Base-by-base conservation (phyloP, 164 flowering plant species). In the Vitis cinerea region DNA sequence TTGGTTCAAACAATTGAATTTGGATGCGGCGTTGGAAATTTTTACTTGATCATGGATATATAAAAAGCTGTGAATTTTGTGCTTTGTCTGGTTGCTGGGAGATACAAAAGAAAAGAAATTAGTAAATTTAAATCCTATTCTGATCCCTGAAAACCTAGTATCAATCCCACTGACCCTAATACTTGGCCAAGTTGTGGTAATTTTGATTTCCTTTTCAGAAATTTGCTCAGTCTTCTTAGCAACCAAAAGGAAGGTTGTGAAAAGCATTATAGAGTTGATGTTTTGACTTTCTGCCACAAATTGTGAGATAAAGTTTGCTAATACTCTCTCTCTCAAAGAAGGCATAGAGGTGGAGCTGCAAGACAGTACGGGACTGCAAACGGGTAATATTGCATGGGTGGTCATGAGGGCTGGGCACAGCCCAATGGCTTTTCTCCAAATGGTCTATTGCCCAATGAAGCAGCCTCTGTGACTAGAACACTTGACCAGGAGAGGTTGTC, bases 331-430 rank as follows among this genome's bases (percentile, higher is more conserved):
- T 53, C 66, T 50, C 16, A 10, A 49, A 63, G 19, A 49, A n/a
- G n/a, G n/a, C 13, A 44, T 17, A n/a, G n/a, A 23, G 2, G 37
- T 16, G 16, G 17, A 10, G 11, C 8, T 12, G 30, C n/a, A 2
- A 63, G 27, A 17, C n/a, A n/a, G 27, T 2, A 37, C 17, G 3
- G 66, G 55, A 8, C 50, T 16, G 31, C 31, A 10, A 50, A 49
- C 17, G 47, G 68, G 30, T 50, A 61, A 23, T n/a, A 5, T 61
- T 15, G 31, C 30, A 72, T 72, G 74, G 74, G 57, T 30, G 16
- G 69, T 65, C 51, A 51, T 72, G 65, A 50, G n/a, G 63, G 62
- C 19, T 58, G 57, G 68, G 27, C 55, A 11, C 56, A 65, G 30
- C 63, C 63, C 10, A 58, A 53, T 62, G 61, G 10, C 11, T 71